These are phyloP conservation scores for Chenopodium formosanum DNA, from an alignment of 148 eudicot species.

Conservation along the genomic window DNA sequence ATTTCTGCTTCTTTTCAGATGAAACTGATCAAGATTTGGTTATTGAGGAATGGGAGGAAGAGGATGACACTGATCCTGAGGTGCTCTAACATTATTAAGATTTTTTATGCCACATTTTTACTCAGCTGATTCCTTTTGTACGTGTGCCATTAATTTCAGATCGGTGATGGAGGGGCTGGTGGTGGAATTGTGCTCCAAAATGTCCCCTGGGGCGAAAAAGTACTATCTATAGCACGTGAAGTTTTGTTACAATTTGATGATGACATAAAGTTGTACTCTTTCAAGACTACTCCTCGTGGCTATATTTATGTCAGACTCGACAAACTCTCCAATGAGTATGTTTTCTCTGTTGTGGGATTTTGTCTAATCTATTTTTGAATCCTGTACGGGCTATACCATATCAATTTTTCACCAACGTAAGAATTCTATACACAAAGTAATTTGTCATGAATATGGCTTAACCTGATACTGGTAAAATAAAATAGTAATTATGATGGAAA, in stretches of 20 bases:
- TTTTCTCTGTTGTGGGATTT: slow-evolving; percentile 1
- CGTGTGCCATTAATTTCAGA: slow-evolving; percentile 34
- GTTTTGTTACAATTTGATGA: slow-evolving; percentile 58
- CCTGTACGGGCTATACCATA: background rate
- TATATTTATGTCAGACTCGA: slow-evolving; percentile 87
- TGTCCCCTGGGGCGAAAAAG: slow-evolving; percentile 83
- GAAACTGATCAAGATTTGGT: slow-evolving; percentile 44
- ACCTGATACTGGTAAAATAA: background rate
- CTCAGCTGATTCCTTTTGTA: slow-evolving; percentile 3
- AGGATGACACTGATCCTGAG: slow-evolving; percentile 80
- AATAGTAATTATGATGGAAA: background rate
- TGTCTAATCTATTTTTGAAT: background rate
- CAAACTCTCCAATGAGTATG: slow-evolving; percentile 73
- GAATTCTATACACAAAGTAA: background rate
- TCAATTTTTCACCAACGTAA: background rate
- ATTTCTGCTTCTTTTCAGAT: slow-evolving; percentile 38
- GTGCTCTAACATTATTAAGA: slow-evolving; percentile 29
- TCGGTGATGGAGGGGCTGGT: slow-evolving; percentile 96
- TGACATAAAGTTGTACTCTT: slow-evolving; percentile 64
- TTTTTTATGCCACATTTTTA: background rate
- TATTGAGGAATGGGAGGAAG: slow-evolving; percentile 85
- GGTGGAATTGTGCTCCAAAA: slow-evolving; percentile 86
- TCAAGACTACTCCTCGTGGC: slow-evolving; percentile 76
- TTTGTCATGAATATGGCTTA: background rate
- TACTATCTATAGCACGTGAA: slow-evolving; percentile 68